Percentiles rank a stretch among this genome's conserved stretches.
phyloP scores from a whole-genome alignment of 2,329 filamentous ascomycete species.

The Cadophora sp. region DNA sequence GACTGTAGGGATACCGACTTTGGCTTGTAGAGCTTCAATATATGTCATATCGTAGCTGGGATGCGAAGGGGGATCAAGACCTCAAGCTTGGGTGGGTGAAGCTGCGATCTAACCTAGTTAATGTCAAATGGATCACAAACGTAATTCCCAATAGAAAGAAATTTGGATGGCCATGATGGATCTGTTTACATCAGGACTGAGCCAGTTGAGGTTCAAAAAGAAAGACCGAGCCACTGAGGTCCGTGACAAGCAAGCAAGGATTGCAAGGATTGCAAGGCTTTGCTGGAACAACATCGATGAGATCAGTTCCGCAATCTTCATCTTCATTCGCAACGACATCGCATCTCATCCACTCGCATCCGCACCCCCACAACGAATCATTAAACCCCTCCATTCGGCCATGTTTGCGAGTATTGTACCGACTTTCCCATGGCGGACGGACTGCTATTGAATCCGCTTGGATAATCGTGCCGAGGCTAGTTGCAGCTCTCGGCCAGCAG shows the following conservation, averaged over 20 bases:
- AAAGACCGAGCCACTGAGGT: neutral
- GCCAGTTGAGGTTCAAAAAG: neutral
- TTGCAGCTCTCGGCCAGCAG: neutral
- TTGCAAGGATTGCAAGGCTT: neutral
- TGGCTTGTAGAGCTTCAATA: too few relatives aligned
- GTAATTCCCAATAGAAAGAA: neutral
- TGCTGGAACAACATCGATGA: neutral
- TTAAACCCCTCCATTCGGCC: neutral
- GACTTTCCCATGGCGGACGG: neutral
- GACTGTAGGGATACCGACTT: too few relatives aligned
- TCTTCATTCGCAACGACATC: neutral
- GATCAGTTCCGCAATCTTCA: neutral
- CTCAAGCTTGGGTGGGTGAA: neutral
- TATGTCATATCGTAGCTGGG: too few relatives aligned
- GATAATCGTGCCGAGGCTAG: neutral
- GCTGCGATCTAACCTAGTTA: neutral
- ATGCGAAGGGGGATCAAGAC: too few relatives aligned
- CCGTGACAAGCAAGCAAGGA: neutral
- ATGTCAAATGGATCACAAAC: neutral
- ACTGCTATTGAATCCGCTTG: neutral
- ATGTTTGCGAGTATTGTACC: neutral
- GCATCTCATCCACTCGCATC: too few relatives aligned
- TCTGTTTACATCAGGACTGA: neutral
- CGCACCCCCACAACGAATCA: neutral
- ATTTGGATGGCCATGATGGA: neutral